Conservation (phyloP, 192 early-diverging fungal genomes). For the Coemansia sp. region DNA sequence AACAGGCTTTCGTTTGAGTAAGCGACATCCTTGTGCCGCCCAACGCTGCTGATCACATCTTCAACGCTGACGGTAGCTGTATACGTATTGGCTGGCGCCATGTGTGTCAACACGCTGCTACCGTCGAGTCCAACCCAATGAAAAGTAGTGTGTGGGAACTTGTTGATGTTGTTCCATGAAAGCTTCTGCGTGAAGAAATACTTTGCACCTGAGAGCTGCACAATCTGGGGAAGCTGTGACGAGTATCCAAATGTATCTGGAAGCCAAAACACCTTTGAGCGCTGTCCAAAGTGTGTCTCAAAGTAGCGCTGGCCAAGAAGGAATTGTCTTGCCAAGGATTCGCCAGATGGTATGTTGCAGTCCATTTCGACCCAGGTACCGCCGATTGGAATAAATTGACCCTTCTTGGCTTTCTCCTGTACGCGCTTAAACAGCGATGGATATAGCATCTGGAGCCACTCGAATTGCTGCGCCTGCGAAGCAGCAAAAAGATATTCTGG, state of each 20-base stretch:
- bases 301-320: conserved; percentile 90
- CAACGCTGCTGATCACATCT: conserved; percentile 64
- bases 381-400: conserved; percentile 91
- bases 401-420: conserved; percentile 63
- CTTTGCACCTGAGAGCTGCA: conserved; percentile 69
- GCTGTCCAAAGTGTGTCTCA: conserved; percentile 70
- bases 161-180: conserved; percentile 99
- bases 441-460: conserved; percentile 85
- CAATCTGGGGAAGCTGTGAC: conserved; percentile 90
- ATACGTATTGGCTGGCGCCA: conserved; percentile 90
- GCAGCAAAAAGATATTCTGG: conserved; percentile 90
- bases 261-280: conserved; percentile 85
- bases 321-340: conserved; percentile 91
- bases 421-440: conserved; percentile 79
- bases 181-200: conserved; percentile 99
- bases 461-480: conserved; percentile 96
- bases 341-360: conserved; percentile 96
- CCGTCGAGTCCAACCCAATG: conserved; percentile 90
- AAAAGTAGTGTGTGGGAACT: conserved; percentile 97
- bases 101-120: conserved; percentile 81
- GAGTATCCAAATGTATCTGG: conserved; percentile 95
- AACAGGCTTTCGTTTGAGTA: conserved; percentile 84
- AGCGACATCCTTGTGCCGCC: conserved; percentile 85
- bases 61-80: conserved; percentile 58
- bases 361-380: conserved; percentile 99